Evolutionary conservation across 2,329 filamentous ascomycete genomes (phyloP).

Genomic region (Aspergillus tubingensis): DNA sequence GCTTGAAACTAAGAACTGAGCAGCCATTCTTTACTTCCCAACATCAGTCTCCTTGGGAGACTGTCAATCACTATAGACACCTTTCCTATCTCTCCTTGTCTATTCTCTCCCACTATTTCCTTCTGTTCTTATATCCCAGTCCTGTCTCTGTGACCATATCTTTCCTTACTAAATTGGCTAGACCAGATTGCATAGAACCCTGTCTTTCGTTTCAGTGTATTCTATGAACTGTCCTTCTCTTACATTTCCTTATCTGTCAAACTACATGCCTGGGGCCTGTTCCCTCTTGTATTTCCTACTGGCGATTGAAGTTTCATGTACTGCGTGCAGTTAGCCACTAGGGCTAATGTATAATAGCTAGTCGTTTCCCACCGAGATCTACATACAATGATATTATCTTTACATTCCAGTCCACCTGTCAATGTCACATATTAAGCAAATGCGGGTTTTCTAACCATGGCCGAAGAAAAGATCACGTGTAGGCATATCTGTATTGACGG

Average conservation of each 20-base stretch:
- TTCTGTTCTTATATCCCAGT: conserved; percentile 1
- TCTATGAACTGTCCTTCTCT: neutral
- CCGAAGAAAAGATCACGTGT: too few relatives aligned
- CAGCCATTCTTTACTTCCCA: conserved; percentile 3
- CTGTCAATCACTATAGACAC: conserved; percentile 6
- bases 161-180: conserved; percentile 5
- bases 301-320: neutral
- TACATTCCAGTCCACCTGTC: neutral
- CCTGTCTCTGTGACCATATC: neutral
- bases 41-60: neutral
- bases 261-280: conserved; percentile 7
- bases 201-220: neutral
- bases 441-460: too few relatives aligned
- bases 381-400: conserved; percentile 15
- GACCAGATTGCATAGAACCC: conserved; percentile 11
- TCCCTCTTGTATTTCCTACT: neutral
- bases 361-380: neutral
- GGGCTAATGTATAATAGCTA: conserved; percentile 21
- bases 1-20: conserved; percentile 35
- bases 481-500: too few relatives aligned
- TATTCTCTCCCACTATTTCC: neutral
- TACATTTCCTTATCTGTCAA: neutral
- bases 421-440: neutral
- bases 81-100: neutral
- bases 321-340: conserved; percentile 5